Evolutionary conservation across 148 eudicot species (phyloP).

Genomic region (Cornus suecica): DNA sequence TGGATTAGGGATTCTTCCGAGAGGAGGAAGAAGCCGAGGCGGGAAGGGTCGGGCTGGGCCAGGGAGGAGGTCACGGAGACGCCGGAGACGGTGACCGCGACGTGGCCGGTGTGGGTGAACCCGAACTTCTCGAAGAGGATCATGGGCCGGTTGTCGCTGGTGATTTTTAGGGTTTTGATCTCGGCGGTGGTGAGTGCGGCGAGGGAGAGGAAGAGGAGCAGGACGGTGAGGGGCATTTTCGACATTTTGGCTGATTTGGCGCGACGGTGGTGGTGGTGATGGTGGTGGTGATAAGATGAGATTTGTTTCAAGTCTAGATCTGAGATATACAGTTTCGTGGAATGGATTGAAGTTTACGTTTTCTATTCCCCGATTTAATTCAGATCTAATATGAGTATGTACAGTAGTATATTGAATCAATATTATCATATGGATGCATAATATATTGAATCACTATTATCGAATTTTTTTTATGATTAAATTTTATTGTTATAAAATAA

Average conservation of each 20-base stretch:
- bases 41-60: constrained; percentile 50
- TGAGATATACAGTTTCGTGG: too few species aligned
- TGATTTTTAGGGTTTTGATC: constrained; percentile 63
- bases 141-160: constrained; percentile 62
- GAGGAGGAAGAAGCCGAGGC: constrained; percentile 79
- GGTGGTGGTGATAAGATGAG: too few species aligned
- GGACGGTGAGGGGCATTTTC: constrained; percentile 14
- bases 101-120: constrained; percentile 76
- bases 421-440: too few species aligned
- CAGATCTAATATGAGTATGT: too few species aligned
- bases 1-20: constrained; percentile 77
- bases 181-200: constrained; percentile 41
- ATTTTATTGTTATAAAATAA: too few species aligned
- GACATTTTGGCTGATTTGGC: constrained; percentile 26
- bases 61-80: constrained; percentile 57
- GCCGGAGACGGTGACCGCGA: constrained; percentile 48
- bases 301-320: too few species aligned
- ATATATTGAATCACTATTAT: too few species aligned
- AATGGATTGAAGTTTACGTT: too few species aligned
- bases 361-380: too few species aligned
- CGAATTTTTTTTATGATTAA: too few species aligned
- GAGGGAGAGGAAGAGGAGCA: constrained; percentile 28
- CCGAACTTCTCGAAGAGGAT: constrained; percentile 92
- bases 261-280: neutral
- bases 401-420: too few species aligned